Evolutionary conservation across 108 stramenopile genomes (phyloP), one percentile per base, ranked within the genome.

Genomic region (Nitzschia inconspicua): DNA sequence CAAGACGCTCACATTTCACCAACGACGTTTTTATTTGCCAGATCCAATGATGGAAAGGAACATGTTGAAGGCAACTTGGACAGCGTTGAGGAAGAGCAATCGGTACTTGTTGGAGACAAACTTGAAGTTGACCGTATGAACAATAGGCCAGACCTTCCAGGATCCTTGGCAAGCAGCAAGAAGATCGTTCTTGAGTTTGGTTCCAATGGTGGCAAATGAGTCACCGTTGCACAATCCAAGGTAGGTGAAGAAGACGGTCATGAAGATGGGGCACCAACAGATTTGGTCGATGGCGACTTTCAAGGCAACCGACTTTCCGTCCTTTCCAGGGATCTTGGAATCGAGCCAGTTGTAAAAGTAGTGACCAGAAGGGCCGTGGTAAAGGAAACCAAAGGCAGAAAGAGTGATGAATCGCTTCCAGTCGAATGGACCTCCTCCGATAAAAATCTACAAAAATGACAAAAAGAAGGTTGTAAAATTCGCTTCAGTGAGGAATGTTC

Each of bases 281-380:
- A 88, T 73, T 67, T 95, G 92, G 65, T 98, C 97, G 76, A 98
- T 91, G 55, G 82, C 91, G 49, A 98, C 95, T 90, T 98, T 98
- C 40, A 73, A 46, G 48, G 86, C 88, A 57, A 94, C 93, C 25
- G 79, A 63, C 56, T 66, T 52, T 42, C 68, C 84, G 28, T 78
- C 83, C 25, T 91, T 96, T 68, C 96, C 96, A 26, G 80, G 71
- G 60, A 98, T 73, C 64, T 91, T 79, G 37, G 59, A 46, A 60
- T 98, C 97, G 32, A 98, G 80, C 85, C 92, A 95, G 80, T 95
- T 94, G 94, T 98, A 98, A 78, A 97, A 98, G 82, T 83, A 98
- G 79, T 98, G 97, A 47, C 97, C 97, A 46, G 95, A 94, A 34
- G 97, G 96, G 39, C 97, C 97, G 83, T 98, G 97, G 81, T 96